Percentiles rank a stretch among this genome's conserved stretches.
Evolutionary conservation across 2,329 filamentous ascomycete species (phyloP).

Genomic region (Cyanodermella asteris): DNA sequence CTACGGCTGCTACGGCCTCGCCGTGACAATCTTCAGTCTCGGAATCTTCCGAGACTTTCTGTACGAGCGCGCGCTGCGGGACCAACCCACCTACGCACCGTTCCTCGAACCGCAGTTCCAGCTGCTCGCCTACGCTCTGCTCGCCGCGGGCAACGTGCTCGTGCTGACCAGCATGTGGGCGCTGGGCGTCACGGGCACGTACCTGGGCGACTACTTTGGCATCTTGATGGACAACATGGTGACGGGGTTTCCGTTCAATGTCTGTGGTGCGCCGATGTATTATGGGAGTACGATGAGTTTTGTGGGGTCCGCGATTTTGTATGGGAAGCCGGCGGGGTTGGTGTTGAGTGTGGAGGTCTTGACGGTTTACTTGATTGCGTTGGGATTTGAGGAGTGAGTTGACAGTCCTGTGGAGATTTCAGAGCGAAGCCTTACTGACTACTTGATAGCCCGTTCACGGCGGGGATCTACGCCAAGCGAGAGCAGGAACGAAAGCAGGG

Average conservation of each 20-base stretch:
- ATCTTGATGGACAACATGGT: slow-evolving; percentile 93
- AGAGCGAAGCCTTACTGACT: neutral
- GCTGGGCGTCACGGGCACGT: slow-evolving; percentile 84
- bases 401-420: slow-evolving; percentile 2
- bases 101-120: slow-evolving; percentile 39
- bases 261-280: slow-evolving; percentile 88
- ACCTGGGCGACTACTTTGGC: slow-evolving; percentile 94
- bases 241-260: slow-evolving; percentile 86
- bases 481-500: slow-evolving; percentile 18
- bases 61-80: slow-evolving; percentile 52
- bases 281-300: slow-evolving; percentile 85
- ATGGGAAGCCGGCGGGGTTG: slow-evolving; percentile 70
- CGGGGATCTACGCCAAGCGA: slow-evolving; percentile 71
- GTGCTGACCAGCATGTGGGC: slow-evolving; percentile 80
- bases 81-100: slow-evolving; percentile 52
- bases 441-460: slow-evolving; percentile 51
- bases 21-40: slow-evolving; percentile 71
- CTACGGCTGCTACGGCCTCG: slow-evolving; percentile 73
- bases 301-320: slow-evolving; percentile 63
- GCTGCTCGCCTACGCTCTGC: slow-evolving; percentile 46
- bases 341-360: slow-evolving; percentile 55
- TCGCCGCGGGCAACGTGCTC: slow-evolving; percentile 57
- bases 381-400: slow-evolving; percentile 59
- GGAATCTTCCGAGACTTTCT: slow-evolving; percentile 59
- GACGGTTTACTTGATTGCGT: slow-evolving; percentile 56